A percentile compares a stretch with the other conserved stretches of the same genome.
These are phyloP conservation scores for Pezicula carpinea DNA, from an alignment of 2,329 filamentous ascomycete species.

Conservation along the genomic window DNA sequence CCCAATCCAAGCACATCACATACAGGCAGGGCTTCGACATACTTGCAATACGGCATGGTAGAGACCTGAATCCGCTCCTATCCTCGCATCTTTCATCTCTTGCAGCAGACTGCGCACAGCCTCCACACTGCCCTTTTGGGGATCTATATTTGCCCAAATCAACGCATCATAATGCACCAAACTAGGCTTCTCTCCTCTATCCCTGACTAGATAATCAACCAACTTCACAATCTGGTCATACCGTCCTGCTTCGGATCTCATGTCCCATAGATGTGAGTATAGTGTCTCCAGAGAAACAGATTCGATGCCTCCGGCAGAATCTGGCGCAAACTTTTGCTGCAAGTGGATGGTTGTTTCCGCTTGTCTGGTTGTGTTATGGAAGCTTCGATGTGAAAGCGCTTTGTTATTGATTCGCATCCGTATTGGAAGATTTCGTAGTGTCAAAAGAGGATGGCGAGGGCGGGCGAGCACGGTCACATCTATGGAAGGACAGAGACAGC, in stretches of 20 bases:
- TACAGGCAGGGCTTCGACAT: slow-evolving; percentile 16
- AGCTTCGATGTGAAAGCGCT: slow-evolving; percentile 3
- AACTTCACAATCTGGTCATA: slow-evolving; percentile 38
- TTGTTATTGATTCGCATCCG: background rate
- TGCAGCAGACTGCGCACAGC: slow-evolving; percentile 59
- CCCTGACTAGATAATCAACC: slow-evolving; percentile 53
- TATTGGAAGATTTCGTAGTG: slow-evolving; percentile 2
- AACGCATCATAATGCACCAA: slow-evolving; percentile 67
- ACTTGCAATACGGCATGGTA: slow-evolving; percentile 71
- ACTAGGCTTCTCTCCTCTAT: slow-evolving; percentile 51
- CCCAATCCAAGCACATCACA: slow-evolving; percentile 2
- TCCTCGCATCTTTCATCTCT: slow-evolving; percentile 61
- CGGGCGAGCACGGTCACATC: slow-evolving; percentile 35
- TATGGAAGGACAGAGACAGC: slow-evolving; percentile 56
- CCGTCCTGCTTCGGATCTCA: slow-evolving; percentile 32
- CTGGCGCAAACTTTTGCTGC: too few species aligned
- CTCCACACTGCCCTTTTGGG: slow-evolving; percentile 58
- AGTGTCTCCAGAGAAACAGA: slow-evolving; percentile 14
- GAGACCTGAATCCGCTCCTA: slow-evolving; percentile 60
- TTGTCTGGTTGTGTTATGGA: slow-evolving; percentile 12
- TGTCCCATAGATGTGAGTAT: slow-evolving; percentile 33
- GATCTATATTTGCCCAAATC: slow-evolving; percentile 65
- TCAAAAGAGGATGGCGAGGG: background rate
- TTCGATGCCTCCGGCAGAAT: slow-evolving; percentile 14
- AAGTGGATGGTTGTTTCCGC: too few species aligned